Conservation (phyloP, 1,284 basidiomycete genomes). For the Phylloboletellus chloephorus region DNA sequence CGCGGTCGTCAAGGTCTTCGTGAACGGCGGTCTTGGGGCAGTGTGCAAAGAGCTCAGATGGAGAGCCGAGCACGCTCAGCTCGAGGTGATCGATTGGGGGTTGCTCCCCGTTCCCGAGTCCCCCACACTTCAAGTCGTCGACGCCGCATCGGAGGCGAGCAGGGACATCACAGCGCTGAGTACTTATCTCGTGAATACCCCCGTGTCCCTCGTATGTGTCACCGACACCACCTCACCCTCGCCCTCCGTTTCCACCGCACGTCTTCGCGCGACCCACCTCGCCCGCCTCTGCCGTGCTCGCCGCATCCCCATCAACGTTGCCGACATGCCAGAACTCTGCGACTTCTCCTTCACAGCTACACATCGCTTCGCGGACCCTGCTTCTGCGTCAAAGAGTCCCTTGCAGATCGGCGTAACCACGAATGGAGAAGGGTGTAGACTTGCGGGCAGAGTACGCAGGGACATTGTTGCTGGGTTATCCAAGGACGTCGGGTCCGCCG, state of each 20-base stretch:
- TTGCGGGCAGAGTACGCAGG: conserved; percentile 76
- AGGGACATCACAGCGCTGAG: conserved; percentile 41
- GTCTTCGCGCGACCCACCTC: conserved; percentile 48
- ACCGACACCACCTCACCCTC: conserved; percentile 39
- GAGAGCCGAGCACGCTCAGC: conserved; percentile 51
- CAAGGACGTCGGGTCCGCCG: conserved; percentile 71
- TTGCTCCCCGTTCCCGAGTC: conserved; percentile 23
- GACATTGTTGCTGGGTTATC: conserved; percentile 80
- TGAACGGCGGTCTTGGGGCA: conserved; percentile 39
- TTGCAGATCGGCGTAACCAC: conserved; percentile 89
- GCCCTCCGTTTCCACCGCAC: conserved; percentile 16
- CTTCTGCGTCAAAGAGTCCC: conserved; percentile 46
- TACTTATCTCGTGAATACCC: conserved; percentile 38
- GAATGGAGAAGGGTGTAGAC: conserved; percentile 86
- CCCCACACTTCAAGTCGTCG: not conserved
- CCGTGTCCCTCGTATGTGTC: conserved; percentile 61
- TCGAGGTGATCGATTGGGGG: conserved; percentile 54
- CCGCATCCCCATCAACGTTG: conserved; percentile 78
- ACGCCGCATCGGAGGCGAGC: conserved; percentile 21
- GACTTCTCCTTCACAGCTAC: conserved; percentile 88
- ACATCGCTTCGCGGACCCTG: conserved; percentile 68
- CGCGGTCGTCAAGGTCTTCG: conserved; percentile 65
- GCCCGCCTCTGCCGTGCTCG: conserved; percentile 51
- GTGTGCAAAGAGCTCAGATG: conserved; percentile 72
- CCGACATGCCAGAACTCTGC: conserved; percentile 82